Conservation (phyloP, 306 rosid species). For the Styphnolobium japonicum region DNA sequence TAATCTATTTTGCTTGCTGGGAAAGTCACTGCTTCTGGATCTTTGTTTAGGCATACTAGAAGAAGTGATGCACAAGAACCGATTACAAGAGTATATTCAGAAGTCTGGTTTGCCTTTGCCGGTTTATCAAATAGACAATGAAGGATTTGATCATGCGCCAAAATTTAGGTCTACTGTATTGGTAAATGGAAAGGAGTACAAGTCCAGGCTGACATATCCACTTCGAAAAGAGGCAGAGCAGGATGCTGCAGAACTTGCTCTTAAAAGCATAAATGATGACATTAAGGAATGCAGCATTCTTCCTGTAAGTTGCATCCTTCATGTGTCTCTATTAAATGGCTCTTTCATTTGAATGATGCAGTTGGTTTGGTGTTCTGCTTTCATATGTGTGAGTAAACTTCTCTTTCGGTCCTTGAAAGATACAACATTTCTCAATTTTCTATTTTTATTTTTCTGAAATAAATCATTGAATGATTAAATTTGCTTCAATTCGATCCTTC, state of each 20-base stretch:
- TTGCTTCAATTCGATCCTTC: neutral
- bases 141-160: constrained; percentile 16
- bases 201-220: neutral
- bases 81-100: constrained; percentile 2
- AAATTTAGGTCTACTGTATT: neutral
- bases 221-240: constrained; percentile 7
- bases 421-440: too few species aligned
- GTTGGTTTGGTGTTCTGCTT: too few species aligned
- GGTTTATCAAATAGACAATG: neutral
- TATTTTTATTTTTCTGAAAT: too few species aligned
- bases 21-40: neutral
- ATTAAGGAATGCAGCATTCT: neutral
- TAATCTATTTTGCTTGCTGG: neutral
- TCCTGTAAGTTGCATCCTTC: constrained; percentile 11
- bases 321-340: neutral
- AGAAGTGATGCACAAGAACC: neutral
- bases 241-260: constrained; percentile 21
- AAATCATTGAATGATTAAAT: neutral
- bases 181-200: neutral
- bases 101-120: neutral
- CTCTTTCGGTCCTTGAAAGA: too few species aligned
- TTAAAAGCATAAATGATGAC: neutral
- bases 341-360: too few species aligned
- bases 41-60: neutral
- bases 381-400: neutral